Conservation (phyloP, 75 land plant species). For the Selaginella tamariscina region DNA sequence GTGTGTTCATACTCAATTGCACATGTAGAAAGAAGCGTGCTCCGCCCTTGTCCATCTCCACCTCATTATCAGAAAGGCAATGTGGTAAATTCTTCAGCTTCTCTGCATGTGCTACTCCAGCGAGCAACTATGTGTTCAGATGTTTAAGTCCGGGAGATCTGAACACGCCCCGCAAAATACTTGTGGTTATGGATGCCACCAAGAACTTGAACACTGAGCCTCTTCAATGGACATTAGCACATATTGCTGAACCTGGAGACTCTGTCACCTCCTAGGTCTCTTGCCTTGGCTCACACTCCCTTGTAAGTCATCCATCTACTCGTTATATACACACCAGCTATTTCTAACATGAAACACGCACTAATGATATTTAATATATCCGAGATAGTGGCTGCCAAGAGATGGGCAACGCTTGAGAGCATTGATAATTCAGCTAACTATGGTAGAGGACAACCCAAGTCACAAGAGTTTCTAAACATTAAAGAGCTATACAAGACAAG, state of each 20-base stretch:
- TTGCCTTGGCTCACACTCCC: slow-evolving; percentile 28
- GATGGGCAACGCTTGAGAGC: slow-evolving; percentile 16
- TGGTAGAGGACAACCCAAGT: slow-evolving; percentile 11
- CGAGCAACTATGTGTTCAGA: not conserved
- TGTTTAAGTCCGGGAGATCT: not conserved
- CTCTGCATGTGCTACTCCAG: not conserved
- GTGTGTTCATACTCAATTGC: no score
- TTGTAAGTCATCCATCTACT: slow-evolving; percentile 14
- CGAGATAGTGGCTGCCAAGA: slow-evolving; percentile 18
- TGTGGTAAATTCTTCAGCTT: not conserved
- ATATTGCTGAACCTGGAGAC: not conserved
- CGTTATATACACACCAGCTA: no score
- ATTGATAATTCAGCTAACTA: slow-evolving; percentile 4
- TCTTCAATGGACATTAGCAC: slow-evolving; percentile 18
- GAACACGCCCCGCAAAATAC: not conserved
- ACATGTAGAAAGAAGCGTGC: no score
- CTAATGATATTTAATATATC: no score
- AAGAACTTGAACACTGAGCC: slow-evolving; percentile 18
- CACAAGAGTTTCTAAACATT: slow-evolving; percentile 14
- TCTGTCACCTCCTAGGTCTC: slow-evolving; percentile 22
- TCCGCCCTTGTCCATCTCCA: not conserved
- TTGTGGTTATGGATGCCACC: slow-evolving; percentile 19
- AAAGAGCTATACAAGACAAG: slow-evolving; percentile 18
- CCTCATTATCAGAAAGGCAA: not conserved
- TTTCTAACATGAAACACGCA: not conserved